A percentile compares a stretch with the other conserved stretches of the same genome.
These are phyloP conservation scores for Penicillium lividum DNA, from an alignment of 495 filamentous ascomycete species.

Conservation along the genomic window DNA sequence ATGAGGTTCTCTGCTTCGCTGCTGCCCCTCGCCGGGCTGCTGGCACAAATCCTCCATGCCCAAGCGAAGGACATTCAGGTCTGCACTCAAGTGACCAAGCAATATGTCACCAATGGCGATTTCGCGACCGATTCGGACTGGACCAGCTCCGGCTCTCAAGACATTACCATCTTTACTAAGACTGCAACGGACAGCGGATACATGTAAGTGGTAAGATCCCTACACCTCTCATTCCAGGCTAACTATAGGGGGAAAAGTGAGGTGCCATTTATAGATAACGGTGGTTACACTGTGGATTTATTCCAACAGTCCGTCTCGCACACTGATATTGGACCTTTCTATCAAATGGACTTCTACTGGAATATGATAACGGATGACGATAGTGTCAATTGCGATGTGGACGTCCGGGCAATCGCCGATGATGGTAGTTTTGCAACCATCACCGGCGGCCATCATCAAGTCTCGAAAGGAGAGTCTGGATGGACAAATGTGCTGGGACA, in stretches of 20 bases:
- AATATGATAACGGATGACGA: background rate
- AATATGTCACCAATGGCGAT: background rate
- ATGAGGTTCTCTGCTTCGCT: background rate
- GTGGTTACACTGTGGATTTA: background rate
- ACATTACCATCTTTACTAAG: background rate
- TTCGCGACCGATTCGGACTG: background rate
- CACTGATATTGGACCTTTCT: background rate
- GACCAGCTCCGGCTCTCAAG: background rate
- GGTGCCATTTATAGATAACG: background rate
- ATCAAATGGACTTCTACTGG: background rate
- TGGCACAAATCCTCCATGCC: background rate
- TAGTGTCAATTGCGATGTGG: background rate
- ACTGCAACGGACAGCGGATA: background rate
- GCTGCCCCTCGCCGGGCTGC: background rate
- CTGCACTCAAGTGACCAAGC: background rate
- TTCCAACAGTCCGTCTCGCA: background rate
- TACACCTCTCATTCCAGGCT: background rate
- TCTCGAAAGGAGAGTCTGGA: no score
- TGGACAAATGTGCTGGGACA: background rate
- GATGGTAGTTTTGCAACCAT: no score
- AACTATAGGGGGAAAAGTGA: background rate
- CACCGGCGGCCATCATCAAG: no score
- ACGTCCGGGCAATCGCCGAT: background rate
- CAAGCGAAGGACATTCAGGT: background rate
- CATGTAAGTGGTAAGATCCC: background rate